Evolutionary conservation across 441 rosid genomes (phyloP).

Genomic region (Lepidium campestre): DNA sequence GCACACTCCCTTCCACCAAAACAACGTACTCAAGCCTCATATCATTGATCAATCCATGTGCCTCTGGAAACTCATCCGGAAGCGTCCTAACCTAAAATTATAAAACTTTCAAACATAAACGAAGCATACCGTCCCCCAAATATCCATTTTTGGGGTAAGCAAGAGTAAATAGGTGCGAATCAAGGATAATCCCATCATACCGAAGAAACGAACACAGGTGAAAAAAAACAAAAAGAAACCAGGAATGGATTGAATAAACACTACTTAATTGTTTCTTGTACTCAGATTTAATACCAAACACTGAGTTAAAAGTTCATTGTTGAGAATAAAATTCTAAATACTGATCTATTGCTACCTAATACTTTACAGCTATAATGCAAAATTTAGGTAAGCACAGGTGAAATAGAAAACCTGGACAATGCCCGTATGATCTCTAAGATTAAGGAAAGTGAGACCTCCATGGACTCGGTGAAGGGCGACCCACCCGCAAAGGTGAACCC

Average conservation of each 20-base stretch:
- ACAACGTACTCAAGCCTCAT: slow-evolving; percentile 85
- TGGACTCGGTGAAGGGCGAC: slow-evolving; percentile 89
- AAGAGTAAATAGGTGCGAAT: not conserved
- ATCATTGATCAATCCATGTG: slow-evolving; percentile 63
- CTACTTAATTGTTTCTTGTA: not conserved
- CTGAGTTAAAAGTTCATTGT: not conserved
- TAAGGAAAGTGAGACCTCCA: slow-evolving; percentile 84
- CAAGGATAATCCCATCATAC: not conserved
- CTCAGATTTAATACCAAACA: not conserved
- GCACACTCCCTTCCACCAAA: slow-evolving; percentile 74
- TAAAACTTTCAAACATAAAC: not conserved
- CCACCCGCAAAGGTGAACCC: slow-evolving; percentile 92
- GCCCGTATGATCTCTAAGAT: slow-evolving; percentile 94
- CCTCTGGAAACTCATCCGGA: slow-evolving; percentile 81
- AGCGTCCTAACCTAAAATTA: slow-evolving; percentile 37
- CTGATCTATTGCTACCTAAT: not conserved
- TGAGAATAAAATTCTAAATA: not conserved
- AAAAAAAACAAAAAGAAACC: not conserved
- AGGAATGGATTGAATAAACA: not conserved
- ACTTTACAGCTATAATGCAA: not conserved
- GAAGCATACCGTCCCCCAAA: not conserved
- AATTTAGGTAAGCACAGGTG: not conserved
- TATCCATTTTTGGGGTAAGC: not conserved
- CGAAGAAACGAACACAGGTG: not conserved
- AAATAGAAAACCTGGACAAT: slow-evolving; percentile 60